Evolutionary conservation across 1,284 basidiomycete genomes (phyloP).

Genomic region (Heliocybe sulcata): DNA sequence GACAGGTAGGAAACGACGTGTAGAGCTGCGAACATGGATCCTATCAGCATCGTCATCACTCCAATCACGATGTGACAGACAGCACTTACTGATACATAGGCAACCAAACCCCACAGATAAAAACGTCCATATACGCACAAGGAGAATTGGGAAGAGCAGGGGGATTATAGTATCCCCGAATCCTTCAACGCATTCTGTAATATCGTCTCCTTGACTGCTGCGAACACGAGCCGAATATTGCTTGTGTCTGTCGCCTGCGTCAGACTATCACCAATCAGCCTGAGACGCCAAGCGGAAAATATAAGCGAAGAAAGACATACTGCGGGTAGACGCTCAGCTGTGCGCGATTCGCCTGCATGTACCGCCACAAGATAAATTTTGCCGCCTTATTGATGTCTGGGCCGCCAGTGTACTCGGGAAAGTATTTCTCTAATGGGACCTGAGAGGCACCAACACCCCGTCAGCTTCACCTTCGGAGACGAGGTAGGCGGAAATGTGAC

Average conservation of each 20-base stretch:
- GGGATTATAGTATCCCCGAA: constrained; percentile 59
- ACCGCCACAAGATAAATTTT: constrained; percentile 96
- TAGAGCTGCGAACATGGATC: too few species aligned
- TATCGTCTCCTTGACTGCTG: constrained; percentile 97
- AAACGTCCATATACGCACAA: too few species aligned
- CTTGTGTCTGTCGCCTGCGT: constrained; percentile 79
- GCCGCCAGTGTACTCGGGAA: constrained; percentile 93
- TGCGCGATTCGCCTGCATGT: constrained; percentile 92
- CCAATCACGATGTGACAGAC: too few species aligned
- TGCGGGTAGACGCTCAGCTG: constrained; percentile 88
- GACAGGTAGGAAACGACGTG: too few species aligned
- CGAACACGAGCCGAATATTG: constrained; percentile 88
- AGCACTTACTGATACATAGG: too few species aligned
- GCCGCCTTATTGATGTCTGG: constrained; percentile 96
- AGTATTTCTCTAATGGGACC: constrained; percentile 84
- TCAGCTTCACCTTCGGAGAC: neutral
- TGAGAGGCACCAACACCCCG: constrained; percentile 14
- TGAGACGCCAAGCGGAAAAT: neutral
- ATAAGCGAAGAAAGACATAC: constrained; percentile 38
- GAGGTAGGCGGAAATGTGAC: neutral
- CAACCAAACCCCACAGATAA: too few species aligned
- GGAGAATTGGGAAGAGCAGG: neutral
- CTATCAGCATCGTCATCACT: too few species aligned
- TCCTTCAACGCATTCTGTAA: constrained; percentile 86
- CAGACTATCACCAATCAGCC: constrained; percentile 33